Evolutionary conservation across 2,329 filamentous ascomycete species (phyloP).

Genomic region (Sodiomyces alkalinus): DNA sequence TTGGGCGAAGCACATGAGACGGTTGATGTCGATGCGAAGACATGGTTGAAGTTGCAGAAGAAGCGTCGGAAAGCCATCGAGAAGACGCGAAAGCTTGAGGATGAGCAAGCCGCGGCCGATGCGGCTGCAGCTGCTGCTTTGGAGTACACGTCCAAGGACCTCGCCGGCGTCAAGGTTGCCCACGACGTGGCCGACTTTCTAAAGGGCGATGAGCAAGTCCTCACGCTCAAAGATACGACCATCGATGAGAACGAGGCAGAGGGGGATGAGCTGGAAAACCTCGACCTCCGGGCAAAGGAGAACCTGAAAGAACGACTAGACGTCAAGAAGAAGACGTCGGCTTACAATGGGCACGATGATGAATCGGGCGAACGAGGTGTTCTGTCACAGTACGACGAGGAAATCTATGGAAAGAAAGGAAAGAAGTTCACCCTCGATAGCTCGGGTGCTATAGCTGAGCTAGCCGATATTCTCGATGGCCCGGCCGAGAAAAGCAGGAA

Average conservation of each 20-base stretch:
- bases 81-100: conserved; percentile 53
- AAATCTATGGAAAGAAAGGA: conserved; percentile 77
- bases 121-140: conserved; percentile 44
- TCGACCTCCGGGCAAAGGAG: conserved; percentile 57
- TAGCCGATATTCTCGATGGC: conserved; percentile 38
- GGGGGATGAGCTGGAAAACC: conserved; percentile 78
- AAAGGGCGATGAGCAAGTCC: conserved; percentile 70
- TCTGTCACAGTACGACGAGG: conserved; percentile 87
- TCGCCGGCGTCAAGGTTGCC: conserved; percentile 81
- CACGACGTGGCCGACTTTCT: conserved; percentile 75
- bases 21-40: conserved; percentile 58
- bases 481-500: conserved; percentile 42
- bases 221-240: conserved; percentile 87
- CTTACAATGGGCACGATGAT: conserved; percentile 74
- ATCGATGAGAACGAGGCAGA: conserved; percentile 74
- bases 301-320: conserved; percentile 62
- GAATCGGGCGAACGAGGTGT: conserved; percentile 51
- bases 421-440: conserved; percentile 81
- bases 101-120: conserved; percentile 67
- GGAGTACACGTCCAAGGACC: conserved; percentile 70
- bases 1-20: conserved; percentile 61
- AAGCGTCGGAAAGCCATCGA: conserved; percentile 88
- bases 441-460: conserved; percentile 52
- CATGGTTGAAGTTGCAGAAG: conserved; percentile 81
- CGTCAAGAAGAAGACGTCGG: conserved; percentile 76